Conservation (phyloP, 176 grass and related monocot species). For the Aegilops umbellulata region DNA sequence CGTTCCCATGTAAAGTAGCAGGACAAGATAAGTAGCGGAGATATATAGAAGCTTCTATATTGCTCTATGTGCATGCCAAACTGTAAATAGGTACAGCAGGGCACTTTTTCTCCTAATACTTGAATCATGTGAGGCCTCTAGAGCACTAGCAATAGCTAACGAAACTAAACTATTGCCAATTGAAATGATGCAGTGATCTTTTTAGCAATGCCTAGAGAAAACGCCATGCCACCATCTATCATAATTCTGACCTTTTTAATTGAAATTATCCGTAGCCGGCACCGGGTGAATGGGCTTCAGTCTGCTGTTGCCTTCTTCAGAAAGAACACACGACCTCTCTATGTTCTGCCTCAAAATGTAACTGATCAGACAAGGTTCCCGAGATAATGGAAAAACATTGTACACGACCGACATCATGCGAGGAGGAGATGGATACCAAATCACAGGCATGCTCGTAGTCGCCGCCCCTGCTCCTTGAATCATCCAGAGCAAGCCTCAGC, state of each 20-base stretch:
- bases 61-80: neutral
- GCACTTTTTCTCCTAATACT: neutral
- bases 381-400: neutral
- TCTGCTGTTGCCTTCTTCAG: neutral
- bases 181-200: neutral
- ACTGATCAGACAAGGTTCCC: neutral
- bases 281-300: neutral
- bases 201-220: neutral
- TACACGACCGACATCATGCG: neutral
- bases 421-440: neutral
- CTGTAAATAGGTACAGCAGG: neutral
- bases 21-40: neutral
- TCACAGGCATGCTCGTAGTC: neutral
- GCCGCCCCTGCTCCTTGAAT: neutral
- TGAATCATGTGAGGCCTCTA: neutral
- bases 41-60: neutral
- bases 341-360: neutral
- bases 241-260: constrained; percentile 33
- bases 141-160: neutral
- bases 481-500: neutral
- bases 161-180: neutral
- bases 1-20: neutral
- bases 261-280: neutral
- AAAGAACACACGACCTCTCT: neutral
- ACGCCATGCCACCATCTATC: neutral